A percentile compares a stretch with the other conserved stretches of the same genome.
These are phyloP conservation scores for Solanum sejunctum DNA, from an alignment of 257 asterid genomes.

Conservation along the genomic window DNA sequence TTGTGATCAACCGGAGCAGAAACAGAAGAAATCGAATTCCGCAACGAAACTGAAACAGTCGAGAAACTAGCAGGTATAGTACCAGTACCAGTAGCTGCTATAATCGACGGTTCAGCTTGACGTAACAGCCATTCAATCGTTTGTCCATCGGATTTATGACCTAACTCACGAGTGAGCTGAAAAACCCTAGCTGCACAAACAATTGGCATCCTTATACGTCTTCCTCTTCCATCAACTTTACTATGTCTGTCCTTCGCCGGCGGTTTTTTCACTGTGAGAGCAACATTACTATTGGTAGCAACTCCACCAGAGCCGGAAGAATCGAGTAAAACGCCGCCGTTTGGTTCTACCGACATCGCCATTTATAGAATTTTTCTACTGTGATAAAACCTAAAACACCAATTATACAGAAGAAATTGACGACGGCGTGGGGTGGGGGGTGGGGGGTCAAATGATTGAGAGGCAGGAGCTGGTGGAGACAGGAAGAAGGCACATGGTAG, in stretches of 20 bases:
- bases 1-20: background rate
- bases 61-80: background rate
- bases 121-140: constrained; percentile 2
- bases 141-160: constrained; percentile 2
- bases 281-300: background rate
- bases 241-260: constrained; percentile 1
- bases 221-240: background rate
- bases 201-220: constrained; percentile 4
- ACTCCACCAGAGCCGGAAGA: background rate
- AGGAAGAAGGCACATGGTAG: constrained; percentile 1
- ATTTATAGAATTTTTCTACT: background rate
- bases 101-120: constrained; percentile 2
- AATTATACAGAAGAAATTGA: background rate
- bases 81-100: constrained; percentile 5
- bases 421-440: background rate
- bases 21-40: background rate
- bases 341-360: background rate
- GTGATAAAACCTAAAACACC: background rate
- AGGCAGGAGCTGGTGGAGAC: constrained; percentile 4
- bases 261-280: background rate
- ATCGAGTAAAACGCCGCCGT: background rate
- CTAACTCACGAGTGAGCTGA: background rate
- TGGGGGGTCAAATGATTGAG: background rate
- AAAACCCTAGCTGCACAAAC: constrained; percentile 5
- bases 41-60: background rate